Evolutionary conservation across 768 basidiomycete genomes (phyloP), one percentile per base, ranked within the genome.

Genomic region (Lactarius pseudohatsudake): DNA sequence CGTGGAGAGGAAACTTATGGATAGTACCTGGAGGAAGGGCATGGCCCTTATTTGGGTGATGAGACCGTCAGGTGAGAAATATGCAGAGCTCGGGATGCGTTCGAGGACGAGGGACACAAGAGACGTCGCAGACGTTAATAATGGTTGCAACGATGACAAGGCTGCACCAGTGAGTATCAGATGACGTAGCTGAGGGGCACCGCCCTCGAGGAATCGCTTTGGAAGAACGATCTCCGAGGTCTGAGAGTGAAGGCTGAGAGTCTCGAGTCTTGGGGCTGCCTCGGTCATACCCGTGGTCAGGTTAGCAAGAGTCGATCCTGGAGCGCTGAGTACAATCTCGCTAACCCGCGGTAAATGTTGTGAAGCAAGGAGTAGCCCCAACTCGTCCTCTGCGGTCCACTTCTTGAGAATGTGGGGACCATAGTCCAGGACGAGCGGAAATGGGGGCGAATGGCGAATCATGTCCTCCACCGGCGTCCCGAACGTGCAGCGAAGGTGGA

Each of bases 381-480:
- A 34, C 43, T 56, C n/a, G 9, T 64, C 53, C 34, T 59, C 61
- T 5, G 40, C 32, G 4, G 62, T 50, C 66, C 66, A 67, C 1
- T 43, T 57, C 15, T 55, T 45, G 54, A 64, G 53, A 56, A 59
- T 34, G 20, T 53, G 54, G 34, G 62, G 57, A 1, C 53, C 53
- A 36, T 67, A 67, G n/a, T 67, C 66, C 41, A 67, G 26, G 26
- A 64, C 41, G 28, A 67, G 66, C 28, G 62, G 62, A 34, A 64
- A 57, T 3, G 41, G 54, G 9, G 57, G 66, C 1, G 40, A 64
- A 28, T 64, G 53, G 28, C 22, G 11, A 2, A 64, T 36, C 53
- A 67, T 60, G 57, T 64, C 66, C 2, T 28, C 7, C 10, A 67
- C 62, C 5, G n/a, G 41, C 6, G 53, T 56, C 6, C 58, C 40